Evolutionary conservation across 495 filamentous ascomycete genomes (phyloP), one percentile per base, ranked within the genome.

Genomic region (Tuber borchii): DNA sequence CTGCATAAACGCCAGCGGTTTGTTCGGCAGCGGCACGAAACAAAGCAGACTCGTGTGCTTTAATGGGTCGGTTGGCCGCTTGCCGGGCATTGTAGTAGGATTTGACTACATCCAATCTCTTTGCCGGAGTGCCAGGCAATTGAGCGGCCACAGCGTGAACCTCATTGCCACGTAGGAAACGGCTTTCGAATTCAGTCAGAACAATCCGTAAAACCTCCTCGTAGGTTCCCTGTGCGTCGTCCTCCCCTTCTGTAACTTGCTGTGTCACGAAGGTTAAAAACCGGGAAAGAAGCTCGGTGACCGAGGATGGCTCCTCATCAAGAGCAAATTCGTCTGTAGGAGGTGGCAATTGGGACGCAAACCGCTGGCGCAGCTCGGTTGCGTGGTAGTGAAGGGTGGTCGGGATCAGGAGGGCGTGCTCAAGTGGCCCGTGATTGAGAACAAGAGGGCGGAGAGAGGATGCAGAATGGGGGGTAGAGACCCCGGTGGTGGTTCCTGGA

Each of bases 271-370:
- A 92, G 73, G 93, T 93, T 81, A 99, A 91, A 82, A 95, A 99
- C 75, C 95, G 89, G 65, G 93, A 93, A 9, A 98, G 93, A 43
- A 99, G 88, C 85, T 99, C 95, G 22, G 92, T 84, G 20, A 92
- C 88, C 14, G 95, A 99, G 0, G 95, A 98, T 8, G 95, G 95
- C 86, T 99, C 95, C 79, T 99, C 95, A 85, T 99, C 95, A 82
- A 94, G 92, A 61, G 96, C 95, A 78, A 98, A 89, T 86, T 99
- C 95, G 84, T 99, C 95, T 80, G 95, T 99, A 43, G 95, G 91
- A 71, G 90, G 86, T 31, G 95, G 95, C 79, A 99, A 88, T 69
- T 92, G 93, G 19, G 91, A 87, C 61, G 88, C 89, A 84, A 99
- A 98, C 71, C 88, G 87, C 78, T 97, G 93, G 86, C 94, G 94